Conservation (phyloP, 1,284 basidiomycete genomes). For the Takashimella koratensis region DNA sequence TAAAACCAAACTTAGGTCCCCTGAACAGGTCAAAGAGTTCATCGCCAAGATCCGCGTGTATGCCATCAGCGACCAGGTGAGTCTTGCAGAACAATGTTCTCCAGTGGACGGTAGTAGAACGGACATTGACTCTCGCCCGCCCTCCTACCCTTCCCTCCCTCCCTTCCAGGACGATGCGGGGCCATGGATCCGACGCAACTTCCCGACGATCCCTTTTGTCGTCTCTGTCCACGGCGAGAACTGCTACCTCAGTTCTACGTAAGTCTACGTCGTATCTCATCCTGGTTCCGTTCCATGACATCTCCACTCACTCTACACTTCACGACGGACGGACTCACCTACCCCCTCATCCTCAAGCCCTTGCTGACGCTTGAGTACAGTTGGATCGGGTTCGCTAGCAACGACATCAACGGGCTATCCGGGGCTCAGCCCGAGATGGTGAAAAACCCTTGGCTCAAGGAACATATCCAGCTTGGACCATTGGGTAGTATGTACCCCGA, state of each 20-base stretch:
- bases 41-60: slow-evolving; percentile 11
- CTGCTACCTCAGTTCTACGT: slow-evolving; percentile 9
- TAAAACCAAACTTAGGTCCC: slow-evolving; percentile 3
- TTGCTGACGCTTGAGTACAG: not conserved
- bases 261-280: not conserved
- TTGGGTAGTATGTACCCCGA: slow-evolving; percentile 11
- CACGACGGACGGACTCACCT: not conserved
- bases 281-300: too few species aligned
- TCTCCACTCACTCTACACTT: too few species aligned
- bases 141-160: too few species aligned
- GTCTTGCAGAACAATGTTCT: too few species aligned
- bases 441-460: slow-evolving; percentile 8
- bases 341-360: not conserved
- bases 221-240: slow-evolving; percentile 16
- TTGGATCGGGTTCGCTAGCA: slow-evolving; percentile 11
- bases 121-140: too few species aligned
- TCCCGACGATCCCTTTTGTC: slow-evolving; percentile 11
- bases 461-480: slow-evolving; percentile 14
- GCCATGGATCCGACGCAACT: slow-evolving; percentile 18
- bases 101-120: too few species aligned
- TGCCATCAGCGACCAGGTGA: slow-evolving; percentile 17
- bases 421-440: slow-evolving; percentile 1
- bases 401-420: not conserved
- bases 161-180: slow-evolving; percentile 9
- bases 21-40: slow-evolving; percentile 7